phyloP scores from a whole-genome alignment of 768 basidiomycete species.

The Macrolepiota albuminosa region DNA sequence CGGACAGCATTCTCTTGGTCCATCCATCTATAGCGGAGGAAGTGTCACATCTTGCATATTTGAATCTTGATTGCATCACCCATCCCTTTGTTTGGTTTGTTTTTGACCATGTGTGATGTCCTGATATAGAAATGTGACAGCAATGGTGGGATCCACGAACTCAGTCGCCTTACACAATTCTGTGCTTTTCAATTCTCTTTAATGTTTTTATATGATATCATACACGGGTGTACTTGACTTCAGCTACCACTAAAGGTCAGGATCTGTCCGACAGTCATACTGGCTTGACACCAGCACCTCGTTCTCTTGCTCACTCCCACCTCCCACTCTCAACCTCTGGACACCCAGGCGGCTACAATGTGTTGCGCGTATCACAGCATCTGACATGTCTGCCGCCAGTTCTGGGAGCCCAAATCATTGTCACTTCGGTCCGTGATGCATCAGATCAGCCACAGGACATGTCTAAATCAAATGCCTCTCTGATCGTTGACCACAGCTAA shows the following conservation, averaged over 20 bases:
- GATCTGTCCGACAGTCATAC: background rate
- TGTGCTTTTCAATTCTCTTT: background rate
- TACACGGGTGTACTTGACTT: background rate
- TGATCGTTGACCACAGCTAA: too few relatives aligned
- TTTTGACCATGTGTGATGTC: background rate
- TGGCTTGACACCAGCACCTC: background rate
- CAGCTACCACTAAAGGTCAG: background rate
- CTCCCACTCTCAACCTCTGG: too few relatives aligned
- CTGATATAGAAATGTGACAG: background rate
- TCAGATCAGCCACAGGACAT: too few relatives aligned
- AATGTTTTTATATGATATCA: background rate
- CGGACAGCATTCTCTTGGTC: background rate
- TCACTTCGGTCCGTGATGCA: too few relatives aligned
- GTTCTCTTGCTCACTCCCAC: background rate
- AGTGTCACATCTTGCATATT: background rate
- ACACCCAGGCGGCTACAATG: too few relatives aligned
- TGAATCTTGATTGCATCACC: too few relatives aligned
- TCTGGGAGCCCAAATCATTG: too few relatives aligned
- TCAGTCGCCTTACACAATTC: background rate
- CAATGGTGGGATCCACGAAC: background rate
- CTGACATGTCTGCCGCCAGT: too few relatives aligned
- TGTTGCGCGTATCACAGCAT: too few relatives aligned
- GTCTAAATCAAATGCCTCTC: too few relatives aligned
- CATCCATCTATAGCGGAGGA: background rate
- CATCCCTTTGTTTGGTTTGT: slow-evolving; percentile 13